Evolutionary conservation across 768 basidiomycete genomes (phyloP).

Genomic region (Lactarius trivialis): DNA sequence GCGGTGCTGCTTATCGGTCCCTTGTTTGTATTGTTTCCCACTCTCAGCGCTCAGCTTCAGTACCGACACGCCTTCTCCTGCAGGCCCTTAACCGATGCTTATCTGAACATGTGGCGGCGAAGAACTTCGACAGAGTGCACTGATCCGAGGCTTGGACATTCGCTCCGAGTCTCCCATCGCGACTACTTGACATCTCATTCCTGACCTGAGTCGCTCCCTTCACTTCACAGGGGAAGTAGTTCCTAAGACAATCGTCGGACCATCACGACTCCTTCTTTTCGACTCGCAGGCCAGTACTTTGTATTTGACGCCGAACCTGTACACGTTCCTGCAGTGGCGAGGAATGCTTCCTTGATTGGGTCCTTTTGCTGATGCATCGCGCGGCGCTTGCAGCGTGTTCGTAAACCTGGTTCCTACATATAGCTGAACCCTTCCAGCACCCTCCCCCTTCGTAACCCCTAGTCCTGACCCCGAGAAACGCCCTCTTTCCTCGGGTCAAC

Average conservation of each 20-base stretch:
- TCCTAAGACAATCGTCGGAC: neutral
- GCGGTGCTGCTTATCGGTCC: neutral
- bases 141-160: neutral
- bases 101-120: neutral
- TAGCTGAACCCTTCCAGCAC: neutral
- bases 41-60: neutral
- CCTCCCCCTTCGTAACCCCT: neutral
- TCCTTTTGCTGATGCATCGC: too few species aligned
- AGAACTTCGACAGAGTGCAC: neutral
- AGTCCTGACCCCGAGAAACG: neutral
- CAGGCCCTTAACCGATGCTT: neutral
- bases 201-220: neutral
- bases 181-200: neutral
- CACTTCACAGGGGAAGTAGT: neutral
- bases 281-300: neutral
- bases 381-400: neutral
- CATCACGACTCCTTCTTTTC: neutral
- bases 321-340: neutral
- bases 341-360: neutral
- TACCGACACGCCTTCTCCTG: too few species aligned
- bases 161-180: too few species aligned
- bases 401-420: neutral
- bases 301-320: neutral
- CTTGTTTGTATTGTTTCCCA: neutral
- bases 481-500: neutral